These are phyloP conservation scores for Solanum rostratum DNA, from an alignment of 257 asterid genomes.

Conservation along the genomic window DNA sequence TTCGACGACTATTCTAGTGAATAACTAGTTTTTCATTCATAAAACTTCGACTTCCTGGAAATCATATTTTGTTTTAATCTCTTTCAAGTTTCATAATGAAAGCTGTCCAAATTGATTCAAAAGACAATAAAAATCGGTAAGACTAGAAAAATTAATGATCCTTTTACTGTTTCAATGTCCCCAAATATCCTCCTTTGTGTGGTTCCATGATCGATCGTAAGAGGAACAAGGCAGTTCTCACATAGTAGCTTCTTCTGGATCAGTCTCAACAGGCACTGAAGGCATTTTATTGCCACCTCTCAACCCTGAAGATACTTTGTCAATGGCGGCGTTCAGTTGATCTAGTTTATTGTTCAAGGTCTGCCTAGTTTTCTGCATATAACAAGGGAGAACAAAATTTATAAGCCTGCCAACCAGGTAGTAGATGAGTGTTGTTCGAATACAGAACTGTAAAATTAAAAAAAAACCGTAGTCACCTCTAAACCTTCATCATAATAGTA, in stretches of 20 bases:
- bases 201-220: not conserved
- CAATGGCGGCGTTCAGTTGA: constrained; percentile 85
- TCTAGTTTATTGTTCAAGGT: constrained; percentile 57
- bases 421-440: not conserved
- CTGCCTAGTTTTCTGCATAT: constrained; percentile 64
- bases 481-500: constrained; percentile 66
- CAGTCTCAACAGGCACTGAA: constrained; percentile 41
- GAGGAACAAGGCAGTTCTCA: not conserved
- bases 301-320: constrained; percentile 69
- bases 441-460: not conserved
- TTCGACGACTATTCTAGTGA: not conserved
- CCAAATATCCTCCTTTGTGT: not conserved
- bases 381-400: not conserved
- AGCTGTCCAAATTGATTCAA: not conserved
- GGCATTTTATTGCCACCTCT: constrained; percentile 70
- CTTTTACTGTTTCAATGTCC: not conserved
- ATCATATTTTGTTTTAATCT: not conserved
- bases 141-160: not conserved
- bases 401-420: not conserved
- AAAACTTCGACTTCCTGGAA: not conserved
- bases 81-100: not conserved
- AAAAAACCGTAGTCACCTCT: constrained; percentile 32
- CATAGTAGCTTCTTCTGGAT: constrained; percentile 47
- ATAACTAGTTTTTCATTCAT: not conserved
- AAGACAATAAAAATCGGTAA: not conserved